phyloP scores from a whole-genome alignment of 2,329 filamentous ascomycete species.

The Lachnellula suecica region DNA sequence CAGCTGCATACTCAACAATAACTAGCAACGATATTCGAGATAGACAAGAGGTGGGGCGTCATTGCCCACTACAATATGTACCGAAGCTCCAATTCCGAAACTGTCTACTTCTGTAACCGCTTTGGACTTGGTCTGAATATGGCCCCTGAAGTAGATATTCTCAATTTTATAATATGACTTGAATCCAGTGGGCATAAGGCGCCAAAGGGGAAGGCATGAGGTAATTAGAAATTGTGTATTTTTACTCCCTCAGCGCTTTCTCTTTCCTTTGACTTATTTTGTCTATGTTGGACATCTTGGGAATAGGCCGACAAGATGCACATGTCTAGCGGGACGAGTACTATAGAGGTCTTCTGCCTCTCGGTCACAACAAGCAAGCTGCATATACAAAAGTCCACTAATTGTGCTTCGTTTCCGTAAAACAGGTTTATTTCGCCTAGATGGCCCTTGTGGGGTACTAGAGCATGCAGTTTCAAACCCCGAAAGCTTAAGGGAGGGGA shows the following conservation, averaged over 20 bases:
- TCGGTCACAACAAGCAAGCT: conserved; percentile 75
- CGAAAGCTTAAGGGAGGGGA: too few relatives aligned
- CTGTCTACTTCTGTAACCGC: too few relatives aligned
- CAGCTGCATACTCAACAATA: conserved; percentile 31
- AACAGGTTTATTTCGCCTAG: too few relatives aligned
- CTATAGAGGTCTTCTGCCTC: conserved; percentile 74
- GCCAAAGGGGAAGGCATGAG: too few relatives aligned
- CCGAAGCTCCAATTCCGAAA: conserved; percentile 72
- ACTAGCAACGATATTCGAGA: conserved; percentile 24
- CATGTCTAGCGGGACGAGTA: conserved; percentile 70
- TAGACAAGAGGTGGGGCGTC: too few relatives aligned
- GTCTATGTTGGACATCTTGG: conserved; percentile 91
- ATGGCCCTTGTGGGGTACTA: too few relatives aligned
- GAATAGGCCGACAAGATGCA: conserved; percentile 78
- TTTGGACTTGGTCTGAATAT: too few relatives aligned
- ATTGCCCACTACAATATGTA: conserved; percentile 75
- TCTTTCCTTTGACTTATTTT: conserved; percentile 79
- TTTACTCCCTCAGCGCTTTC: conserved; percentile 85
- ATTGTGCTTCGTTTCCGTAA: background rate
- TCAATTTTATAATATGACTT: too few relatives aligned
- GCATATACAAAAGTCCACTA: conserved; percentile 54
- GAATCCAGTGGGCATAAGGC: too few relatives aligned
- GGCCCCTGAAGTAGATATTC: too few relatives aligned
- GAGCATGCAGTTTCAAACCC: too few relatives aligned
- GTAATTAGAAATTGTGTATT: too few relatives aligned